Conservation (phyloP, 345 rosid species). For the Syzygium oleosum region DNA sequence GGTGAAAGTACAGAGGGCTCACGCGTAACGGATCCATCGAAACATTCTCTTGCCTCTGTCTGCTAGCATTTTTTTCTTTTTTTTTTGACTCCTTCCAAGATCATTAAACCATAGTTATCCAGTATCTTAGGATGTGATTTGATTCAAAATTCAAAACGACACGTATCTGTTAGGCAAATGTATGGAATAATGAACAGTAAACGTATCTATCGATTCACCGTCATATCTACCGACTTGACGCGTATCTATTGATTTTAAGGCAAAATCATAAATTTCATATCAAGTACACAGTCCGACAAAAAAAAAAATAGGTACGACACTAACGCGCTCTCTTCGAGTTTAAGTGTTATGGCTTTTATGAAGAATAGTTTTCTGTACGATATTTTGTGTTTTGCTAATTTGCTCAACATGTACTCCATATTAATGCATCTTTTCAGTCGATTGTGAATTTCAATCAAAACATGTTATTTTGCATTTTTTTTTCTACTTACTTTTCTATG, state of each 20-base stretch:
- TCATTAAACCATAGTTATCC: neutral
- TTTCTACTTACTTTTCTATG: neutral
- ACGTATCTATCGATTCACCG: neutral
- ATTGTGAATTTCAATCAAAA: neutral
- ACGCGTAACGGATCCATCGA: neutral
- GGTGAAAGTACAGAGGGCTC: rapidly evolving
- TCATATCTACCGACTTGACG: neutral
- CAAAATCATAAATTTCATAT: neutral
- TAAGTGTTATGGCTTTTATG: neutral
- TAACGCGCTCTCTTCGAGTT: neutral
- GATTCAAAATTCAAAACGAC: neutral
- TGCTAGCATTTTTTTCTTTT: neutral
- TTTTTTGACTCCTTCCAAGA: neutral
- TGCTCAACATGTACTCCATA: neutral
- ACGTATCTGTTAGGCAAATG: too few relatives aligned
- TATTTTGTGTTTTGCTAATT: neutral
- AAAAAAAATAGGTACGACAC: too few relatives aligned
- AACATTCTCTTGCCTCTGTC: neutral
- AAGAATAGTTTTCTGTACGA: neutral
- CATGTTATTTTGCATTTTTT: neutral
- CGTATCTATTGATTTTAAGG: neutral
- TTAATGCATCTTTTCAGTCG: too few relatives aligned
- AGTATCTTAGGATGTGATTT: neutral
- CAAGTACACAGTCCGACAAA: too few relatives aligned
- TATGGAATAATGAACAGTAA: neutral